Percentiles rank a stretch among this genome's conserved stretches.
phyloP scores from a whole-genome alignment of 208 protist species.

The Leishmania tropica region DNA sequence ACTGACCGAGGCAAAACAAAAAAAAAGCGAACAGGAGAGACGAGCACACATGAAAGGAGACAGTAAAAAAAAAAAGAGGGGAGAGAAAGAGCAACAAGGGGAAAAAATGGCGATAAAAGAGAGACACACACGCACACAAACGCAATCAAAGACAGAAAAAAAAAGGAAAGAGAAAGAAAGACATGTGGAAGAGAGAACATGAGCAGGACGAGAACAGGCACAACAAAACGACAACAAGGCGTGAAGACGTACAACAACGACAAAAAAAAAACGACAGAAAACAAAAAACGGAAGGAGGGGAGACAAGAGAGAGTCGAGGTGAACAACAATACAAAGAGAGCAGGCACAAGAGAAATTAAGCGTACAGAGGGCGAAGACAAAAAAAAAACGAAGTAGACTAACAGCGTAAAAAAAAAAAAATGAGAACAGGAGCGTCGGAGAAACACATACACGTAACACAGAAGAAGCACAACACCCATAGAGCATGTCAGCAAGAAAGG shows the following conservation, averaged over 20 bases:
- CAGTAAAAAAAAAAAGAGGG: background rate
- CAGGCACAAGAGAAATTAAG: background rate
- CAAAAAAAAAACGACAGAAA: background rate
- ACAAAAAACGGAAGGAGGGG: background rate
- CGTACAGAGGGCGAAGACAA: background rate
- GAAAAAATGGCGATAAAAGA: background rate
- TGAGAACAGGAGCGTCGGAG: background rate
- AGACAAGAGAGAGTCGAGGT: background rate
- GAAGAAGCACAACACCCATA: background rate
- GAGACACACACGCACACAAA: background rate
- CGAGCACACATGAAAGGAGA: background rate
- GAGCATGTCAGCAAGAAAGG: background rate
- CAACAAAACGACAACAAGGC: background rate
- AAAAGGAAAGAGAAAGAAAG: too few relatives aligned
- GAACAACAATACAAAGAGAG: background rate
- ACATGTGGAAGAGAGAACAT: background rate
- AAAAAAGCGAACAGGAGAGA: background rate
- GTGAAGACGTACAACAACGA: too few relatives aligned
- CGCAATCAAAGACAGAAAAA: background rate
- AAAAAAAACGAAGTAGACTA: background rate
- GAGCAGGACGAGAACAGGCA: background rate
- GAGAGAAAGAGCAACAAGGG: background rate
- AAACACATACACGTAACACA: background rate
- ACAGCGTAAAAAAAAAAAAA: background rate
- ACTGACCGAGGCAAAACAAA: background rate